Evolutionary conservation across 2,329 filamentous ascomycete species (phyloP).

Genomic region (Metarhizium guizhouense): DNA sequence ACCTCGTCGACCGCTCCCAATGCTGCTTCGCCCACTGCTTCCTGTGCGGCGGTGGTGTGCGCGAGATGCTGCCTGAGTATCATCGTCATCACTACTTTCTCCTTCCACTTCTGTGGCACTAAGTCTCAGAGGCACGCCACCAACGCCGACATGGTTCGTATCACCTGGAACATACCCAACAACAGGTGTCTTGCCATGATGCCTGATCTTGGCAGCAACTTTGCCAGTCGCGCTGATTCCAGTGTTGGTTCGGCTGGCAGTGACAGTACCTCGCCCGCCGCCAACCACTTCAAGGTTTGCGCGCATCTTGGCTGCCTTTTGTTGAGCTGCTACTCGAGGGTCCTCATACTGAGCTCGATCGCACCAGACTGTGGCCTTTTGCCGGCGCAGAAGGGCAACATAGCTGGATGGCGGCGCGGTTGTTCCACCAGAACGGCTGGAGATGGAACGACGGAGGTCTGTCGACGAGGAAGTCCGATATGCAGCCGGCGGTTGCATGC

Average conservation of each 20-base stretch:
- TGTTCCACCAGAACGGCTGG: conserved; percentile 59
- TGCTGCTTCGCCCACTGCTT: conserved; percentile 68
- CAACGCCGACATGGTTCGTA: conserved; percentile 59
- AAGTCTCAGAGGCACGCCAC: conserved; percentile 80
- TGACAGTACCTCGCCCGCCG: conserved; percentile 33
- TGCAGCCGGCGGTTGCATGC: conserved; percentile 49
- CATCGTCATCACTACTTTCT: conserved; percentile 72
- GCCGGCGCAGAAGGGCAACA: conserved; percentile 89
- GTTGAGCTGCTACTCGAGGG: conserved; percentile 70
- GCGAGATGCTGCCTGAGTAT: conserved; percentile 36
- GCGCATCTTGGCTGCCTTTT: conserved; percentile 77
- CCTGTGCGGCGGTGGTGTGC: conserved; percentile 61
- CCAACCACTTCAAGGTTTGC: conserved; percentile 78
- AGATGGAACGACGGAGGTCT: conserved; percentile 68
- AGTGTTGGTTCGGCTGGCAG: conserved; percentile 47
- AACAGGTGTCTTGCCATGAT: conserved; percentile 72
- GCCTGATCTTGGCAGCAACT: conserved; percentile 78
- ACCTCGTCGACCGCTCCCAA: conserved; percentile 40
- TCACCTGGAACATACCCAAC: conserved; percentile 69
- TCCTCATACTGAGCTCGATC: conserved; percentile 91
- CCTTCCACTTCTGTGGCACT: conserved; percentile 94
- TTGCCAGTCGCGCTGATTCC: conserved; percentile 52
- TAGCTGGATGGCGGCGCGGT: conserved; percentile 62
- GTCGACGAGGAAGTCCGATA: conserved; percentile 46
- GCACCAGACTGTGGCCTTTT: conserved; percentile 98